Base-by-base conservation (phyloP, 2,329 filamentous ascomycete genomes). In the Cucurbitaria berberidis region DNA sequence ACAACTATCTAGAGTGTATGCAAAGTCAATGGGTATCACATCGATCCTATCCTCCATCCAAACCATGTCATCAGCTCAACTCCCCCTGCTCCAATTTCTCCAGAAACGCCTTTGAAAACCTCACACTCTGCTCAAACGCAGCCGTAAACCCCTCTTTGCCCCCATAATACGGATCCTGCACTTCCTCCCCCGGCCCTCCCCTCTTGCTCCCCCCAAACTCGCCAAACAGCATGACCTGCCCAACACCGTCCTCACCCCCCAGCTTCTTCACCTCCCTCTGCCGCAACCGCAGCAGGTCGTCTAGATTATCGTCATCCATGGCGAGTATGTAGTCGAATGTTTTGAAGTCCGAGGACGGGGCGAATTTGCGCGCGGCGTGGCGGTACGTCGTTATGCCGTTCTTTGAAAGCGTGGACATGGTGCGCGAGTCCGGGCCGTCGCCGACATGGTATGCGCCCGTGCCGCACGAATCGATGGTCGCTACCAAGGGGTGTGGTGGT, bases 161-260 rank as follows among this genome's bases (percentile, higher is more conserved):
- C n/a, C 91, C 92, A 74, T 98, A 98, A 77, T 98, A 99, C 13
- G 95, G 95, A 74, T 98, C 95, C 53, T 84, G 40, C 8, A 97
- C 87, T 42, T 90, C 83, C 78, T 96, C 72, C 0, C 90, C 18
- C 83, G 81, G 63, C 77, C 84, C 69, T 71, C 53, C 43, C 45
- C 57, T 62, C 57, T 55, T 67, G 64, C 72, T 84, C 29, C 80
- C 84, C 3, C 89, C 89, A 68, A 90, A 92, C 65, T 93, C 89
- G 27, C 95, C 95, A 78, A 95, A 98, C 43, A 98, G 77, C 81
- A 90, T 88, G 47, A 96, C 85, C 51, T 79, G 78, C 0, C 80
- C 82, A 21, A 82, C 52, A 34, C 71, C 70, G 13, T 72, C 69
- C 3, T 73, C 76, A 2, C 62, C 58, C 62, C 67, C 66, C 18